These are phyloP conservation scores for Naganishia sp. DNA, from an alignment of 1,284 basidiomycete genomes.

Conservation along the genomic window DNA sequence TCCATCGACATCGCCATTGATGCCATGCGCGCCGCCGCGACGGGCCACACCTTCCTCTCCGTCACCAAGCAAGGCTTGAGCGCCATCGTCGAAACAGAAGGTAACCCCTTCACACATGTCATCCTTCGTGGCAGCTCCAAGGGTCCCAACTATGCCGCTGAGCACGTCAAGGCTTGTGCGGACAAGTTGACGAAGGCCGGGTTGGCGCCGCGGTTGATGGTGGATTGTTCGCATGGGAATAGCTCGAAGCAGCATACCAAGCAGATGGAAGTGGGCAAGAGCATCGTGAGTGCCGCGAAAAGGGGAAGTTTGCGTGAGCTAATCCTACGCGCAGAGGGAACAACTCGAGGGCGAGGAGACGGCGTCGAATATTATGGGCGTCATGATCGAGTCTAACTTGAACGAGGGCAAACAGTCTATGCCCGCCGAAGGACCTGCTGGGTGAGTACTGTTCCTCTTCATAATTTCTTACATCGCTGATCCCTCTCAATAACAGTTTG, in stretches of 20 bases:
- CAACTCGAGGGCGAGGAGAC: conserved; percentile 72
- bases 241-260: conserved; percentile 62
- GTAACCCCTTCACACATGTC: conserved; percentile 60
- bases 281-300: conserved; percentile 57
- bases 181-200: conserved; percentile 77
- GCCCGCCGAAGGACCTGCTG: conserved; percentile 70
- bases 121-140: conserved; percentile 83
- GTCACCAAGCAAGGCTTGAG: conserved; percentile 90
- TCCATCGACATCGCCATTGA: conserved; percentile 80
- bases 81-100: conserved; percentile 83
- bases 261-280: conserved; percentile 59
- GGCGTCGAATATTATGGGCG: conserved; percentile 79
- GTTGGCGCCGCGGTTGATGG: conserved; percentile 79
- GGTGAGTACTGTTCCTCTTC: conserved; percentile 38
- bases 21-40: conserved; percentile 82
- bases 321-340: conserved; percentile 58
- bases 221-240: conserved; percentile 86
- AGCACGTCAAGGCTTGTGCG: conserved; percentile 74
- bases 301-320: neutral
- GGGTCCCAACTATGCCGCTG: conserved; percentile 80
- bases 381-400: conserved; percentile 96
- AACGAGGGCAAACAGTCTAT: conserved; percentile 79
- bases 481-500: conserved; percentile 49
- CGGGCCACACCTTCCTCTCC: conserved; percentile 86
- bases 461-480: neutral